Conservation (phyloP, 257 asterid genomes). For the Nemophila menziesii region DNA sequence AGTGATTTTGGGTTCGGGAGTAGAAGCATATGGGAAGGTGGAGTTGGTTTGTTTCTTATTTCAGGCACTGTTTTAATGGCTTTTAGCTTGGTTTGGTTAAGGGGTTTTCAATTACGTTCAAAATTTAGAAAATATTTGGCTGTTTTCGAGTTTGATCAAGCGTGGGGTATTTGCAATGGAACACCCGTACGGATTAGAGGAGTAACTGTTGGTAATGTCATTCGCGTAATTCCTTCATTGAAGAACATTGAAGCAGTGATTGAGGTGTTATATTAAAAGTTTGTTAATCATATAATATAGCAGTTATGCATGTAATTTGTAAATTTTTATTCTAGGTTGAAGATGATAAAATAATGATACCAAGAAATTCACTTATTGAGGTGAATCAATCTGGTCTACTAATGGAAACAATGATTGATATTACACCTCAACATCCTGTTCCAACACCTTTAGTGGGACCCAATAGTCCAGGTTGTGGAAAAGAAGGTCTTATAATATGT, state of each 20-base stretch:
- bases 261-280: slow-evolving; percentile 40
- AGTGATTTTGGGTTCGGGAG: slow-evolving; percentile 87
- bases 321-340: slow-evolving; percentile 40
- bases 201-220: slow-evolving; percentile 78
- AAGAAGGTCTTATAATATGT: slow-evolving; percentile 82
- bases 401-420: slow-evolving; percentile 94
- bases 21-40: slow-evolving; percentile 98
- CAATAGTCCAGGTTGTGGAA: slow-evolving; percentile 54
- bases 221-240: slow-evolving; percentile 80
- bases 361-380: slow-evolving; percentile 82
- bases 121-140: slow-evolving; percentile 76
- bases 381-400: slow-evolving; percentile 99
- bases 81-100: slow-evolving; percentile 86
- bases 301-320: neutral
- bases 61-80: slow-evolving; percentile 74
- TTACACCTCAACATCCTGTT: slow-evolving; percentile 79
- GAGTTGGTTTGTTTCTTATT: slow-evolving; percentile 84
- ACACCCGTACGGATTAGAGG: slow-evolving; percentile 94
- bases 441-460: slow-evolving; percentile 80
- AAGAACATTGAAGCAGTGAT: slow-evolving; percentile 71
- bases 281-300: neutral
- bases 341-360: slow-evolving; percentile 79
- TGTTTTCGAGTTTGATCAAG: slow-evolving; percentile 82
- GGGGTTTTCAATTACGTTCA: slow-evolving; percentile 80
- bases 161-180: slow-evolving; percentile 86